Conservation (phyloP, 169 alveolate species). For the Plasmodium malariae region DNA sequence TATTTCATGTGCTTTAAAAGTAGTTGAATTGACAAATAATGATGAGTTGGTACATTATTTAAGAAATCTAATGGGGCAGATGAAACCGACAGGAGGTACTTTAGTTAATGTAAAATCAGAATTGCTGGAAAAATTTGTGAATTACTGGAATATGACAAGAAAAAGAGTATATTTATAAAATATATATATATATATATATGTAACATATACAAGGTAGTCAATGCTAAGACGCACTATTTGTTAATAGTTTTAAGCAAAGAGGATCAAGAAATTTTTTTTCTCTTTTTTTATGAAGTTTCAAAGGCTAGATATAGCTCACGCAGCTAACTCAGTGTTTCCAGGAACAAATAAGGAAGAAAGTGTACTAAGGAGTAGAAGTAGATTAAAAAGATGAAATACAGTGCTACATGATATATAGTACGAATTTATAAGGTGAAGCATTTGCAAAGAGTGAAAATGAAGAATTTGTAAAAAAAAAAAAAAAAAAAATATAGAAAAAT, state of each 20-base stretch:
- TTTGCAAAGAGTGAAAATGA: no score
- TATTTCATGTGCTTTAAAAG: constrained; percentile 29
- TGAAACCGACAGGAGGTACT: constrained; percentile 60
- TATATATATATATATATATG: neutral
- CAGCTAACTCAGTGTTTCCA: no score
- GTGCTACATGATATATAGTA: no score
- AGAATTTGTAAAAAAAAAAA: neutral
- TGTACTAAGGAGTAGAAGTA: no score
- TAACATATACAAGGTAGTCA: no score
- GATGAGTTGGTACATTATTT: constrained; percentile 44
- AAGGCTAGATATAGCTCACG: no score
- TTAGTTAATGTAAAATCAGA: constrained; percentile 49
- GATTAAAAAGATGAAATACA: no score
- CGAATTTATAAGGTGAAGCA: no score
- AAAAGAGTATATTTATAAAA: constrained; percentile 27
- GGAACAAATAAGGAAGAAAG: no score
- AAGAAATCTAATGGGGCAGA: constrained; percentile 58
- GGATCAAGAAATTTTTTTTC: neutral
- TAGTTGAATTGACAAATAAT: constrained; percentile 10
- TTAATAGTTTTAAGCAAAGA: no score
- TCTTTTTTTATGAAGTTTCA: neutral
- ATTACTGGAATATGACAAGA: constrained; percentile 54
- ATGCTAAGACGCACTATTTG: no score
- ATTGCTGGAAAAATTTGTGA: constrained; percentile 54
- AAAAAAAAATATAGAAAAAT: neutral